phyloP scores from a whole-genome alignment of 2,329 filamentous ascomycete species.

The Xylariaceae sp. region DNA sequence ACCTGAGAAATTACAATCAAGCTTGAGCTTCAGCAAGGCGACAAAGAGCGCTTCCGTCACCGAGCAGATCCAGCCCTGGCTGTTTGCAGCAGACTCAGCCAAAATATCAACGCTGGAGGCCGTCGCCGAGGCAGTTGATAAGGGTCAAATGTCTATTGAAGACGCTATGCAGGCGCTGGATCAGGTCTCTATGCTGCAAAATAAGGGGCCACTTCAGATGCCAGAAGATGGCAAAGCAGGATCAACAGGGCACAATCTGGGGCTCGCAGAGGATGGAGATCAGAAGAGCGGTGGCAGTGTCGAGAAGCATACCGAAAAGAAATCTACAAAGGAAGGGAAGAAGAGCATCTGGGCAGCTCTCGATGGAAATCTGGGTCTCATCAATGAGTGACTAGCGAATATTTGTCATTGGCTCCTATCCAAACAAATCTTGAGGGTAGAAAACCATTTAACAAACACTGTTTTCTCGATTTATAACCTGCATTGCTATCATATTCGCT shows the following conservation, averaged over 20 bases:
- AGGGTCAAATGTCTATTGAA: constrained; percentile 63
- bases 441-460: no score
- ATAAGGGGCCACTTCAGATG: constrained; percentile 33
- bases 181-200: constrained; percentile 57
- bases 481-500: no score
- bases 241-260: constrained; percentile 31
- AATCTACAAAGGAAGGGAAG: constrained; percentile 26
- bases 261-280: constrained; percentile 24
- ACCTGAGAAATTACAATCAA: constrained; percentile 7
- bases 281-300: constrained; percentile 31
- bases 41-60: constrained; percentile 47
- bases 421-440: no score
- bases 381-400: constrained; percentile 41
- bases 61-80: constrained; percentile 61
- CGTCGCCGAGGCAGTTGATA: constrained; percentile 66
- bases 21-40: constrained; percentile 53
- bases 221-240: constrained; percentile 42
- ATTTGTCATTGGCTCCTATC: no score
- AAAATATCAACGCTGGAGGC: constrained; percentile 64
- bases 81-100: constrained; percentile 65
- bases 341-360: constrained; percentile 56
- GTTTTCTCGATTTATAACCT: no score
- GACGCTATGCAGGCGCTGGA: constrained; percentile 56
- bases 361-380: constrained; percentile 61
- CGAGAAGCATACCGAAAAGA: constrained; percentile 34